Percentiles rank a stretch among this genome's conserved stretches.
Evolutionary conservation across 2,329 filamentous ascomycete species (phyloP).

Genomic region (Apiospora kogelbergensis): DNA sequence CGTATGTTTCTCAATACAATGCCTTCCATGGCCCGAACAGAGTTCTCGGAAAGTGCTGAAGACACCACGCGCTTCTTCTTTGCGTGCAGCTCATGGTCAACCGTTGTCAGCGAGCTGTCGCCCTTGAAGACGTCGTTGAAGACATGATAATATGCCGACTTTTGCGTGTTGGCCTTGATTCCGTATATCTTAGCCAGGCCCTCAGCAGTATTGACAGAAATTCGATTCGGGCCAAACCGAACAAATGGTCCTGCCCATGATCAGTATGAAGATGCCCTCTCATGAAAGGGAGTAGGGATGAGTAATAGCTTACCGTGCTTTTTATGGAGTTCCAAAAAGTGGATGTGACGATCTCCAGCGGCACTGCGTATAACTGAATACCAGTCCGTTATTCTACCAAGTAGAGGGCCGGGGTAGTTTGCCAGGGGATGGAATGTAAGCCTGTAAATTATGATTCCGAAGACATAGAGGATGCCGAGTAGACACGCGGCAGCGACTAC

Average conservation of each 20-base stretch:
- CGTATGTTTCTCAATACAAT: conserved; percentile 67
- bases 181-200: conserved; percentile 68
- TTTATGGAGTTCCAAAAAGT: neutral
- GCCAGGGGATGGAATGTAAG: conserved; percentile 8
- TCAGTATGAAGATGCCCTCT: neutral
- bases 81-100: conserved; percentile 67
- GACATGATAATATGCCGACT: conserved; percentile 70
- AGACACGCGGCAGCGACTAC: neutral
- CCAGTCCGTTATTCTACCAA: conserved; percentile 18
- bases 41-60: conserved; percentile 63
- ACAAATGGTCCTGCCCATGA: conserved; percentile 54
- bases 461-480: neutral
- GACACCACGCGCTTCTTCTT: conserved; percentile 70
- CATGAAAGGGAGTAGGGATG: neutral
- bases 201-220: conserved; percentile 73
- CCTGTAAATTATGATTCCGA: neutral
- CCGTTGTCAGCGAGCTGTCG: conserved; percentile 70
- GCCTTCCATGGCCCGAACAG: conserved; percentile 55
- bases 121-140: conserved; percentile 61
- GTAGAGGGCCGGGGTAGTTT: conserved; percentile 11
- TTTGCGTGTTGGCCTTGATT: conserved; percentile 61
- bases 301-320: neutral
- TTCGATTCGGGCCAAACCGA: conserved; percentile 74
- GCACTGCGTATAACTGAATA: conserved; percentile 19
- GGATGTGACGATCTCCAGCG: neutral